Base-by-base conservation (phyloP, 352 stramenopile genomes). In the Phytopythium montanum region DNA sequence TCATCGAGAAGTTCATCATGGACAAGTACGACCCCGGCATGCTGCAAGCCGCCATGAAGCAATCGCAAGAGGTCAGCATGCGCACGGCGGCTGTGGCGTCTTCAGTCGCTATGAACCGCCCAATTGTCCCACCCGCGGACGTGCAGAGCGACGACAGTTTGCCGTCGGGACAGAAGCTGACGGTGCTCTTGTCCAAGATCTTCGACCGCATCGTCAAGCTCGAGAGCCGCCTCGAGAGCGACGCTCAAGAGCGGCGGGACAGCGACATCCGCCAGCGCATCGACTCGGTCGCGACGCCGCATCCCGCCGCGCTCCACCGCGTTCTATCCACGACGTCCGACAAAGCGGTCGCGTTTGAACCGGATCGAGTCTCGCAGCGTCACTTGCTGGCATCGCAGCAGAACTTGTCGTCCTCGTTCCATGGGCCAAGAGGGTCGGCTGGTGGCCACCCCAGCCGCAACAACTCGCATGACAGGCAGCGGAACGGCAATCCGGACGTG, bases 1-100 rank as follows among this genome's bases (percentile, higher is more conserved):
- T 91, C 53, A 93, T 92, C 26, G 84, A 93, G 54, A 87, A 89
- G 58, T 89, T 92, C 59, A 93, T 93, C 63, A 90, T 91, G 70
- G 76, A 92, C 68, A 90, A 90, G 57, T 92, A 93, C 65, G 81
- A 93, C 39, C 79, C 81, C 1, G 59, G 65, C 0, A 90, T 93
- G 78, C 61, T 93, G 0, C 76, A 88, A 51, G 79, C 80, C 8
- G 79, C 81, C 10, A 80, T 93, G 72, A 88, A 89, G 54, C 81
- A 90, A 63, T 88, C 79, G 0, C 76, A 88, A 23, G 79, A 89
- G 29, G 65, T 91, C 4, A 78, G 76, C 44, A 84, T 87, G 69
- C 76, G 77, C 1, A 65, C 51, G 25, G 51, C 51, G 4, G 51
- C 34, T 18, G 51, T 31, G 25, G 51, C 51, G 12, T 57, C 51